Evolutionary conservation across 2,329 filamentous ascomycete species (phyloP).

Genomic region (Hymenoscyphus fraxineus): DNA sequence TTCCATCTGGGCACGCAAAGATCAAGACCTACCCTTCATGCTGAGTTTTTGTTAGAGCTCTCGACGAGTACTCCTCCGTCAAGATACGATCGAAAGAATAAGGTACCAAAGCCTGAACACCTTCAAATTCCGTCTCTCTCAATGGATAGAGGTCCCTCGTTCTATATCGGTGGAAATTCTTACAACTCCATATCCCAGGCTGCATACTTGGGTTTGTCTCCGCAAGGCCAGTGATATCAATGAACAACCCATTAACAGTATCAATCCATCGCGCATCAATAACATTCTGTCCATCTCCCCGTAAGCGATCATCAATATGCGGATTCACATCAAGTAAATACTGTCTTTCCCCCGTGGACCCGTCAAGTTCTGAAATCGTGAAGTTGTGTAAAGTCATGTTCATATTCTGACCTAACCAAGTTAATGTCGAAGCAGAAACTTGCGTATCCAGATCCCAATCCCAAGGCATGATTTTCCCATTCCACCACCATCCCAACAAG

Average conservation of each 20-base stretch:
- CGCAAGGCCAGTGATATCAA: conserved; percentile 76
- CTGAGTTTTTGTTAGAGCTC: conserved; percentile 56
- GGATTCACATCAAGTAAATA: conserved; percentile 79
- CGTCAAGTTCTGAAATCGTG: conserved; percentile 38
- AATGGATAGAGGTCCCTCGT: conserved; percentile 73
- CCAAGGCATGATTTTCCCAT: conserved; percentile 72
- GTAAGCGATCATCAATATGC: conserved; percentile 56
- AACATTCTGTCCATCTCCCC: conserved; percentile 68
- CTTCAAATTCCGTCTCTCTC: conserved; percentile 71
- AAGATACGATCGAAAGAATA: conserved; percentile 64
- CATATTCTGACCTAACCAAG: conserved; percentile 59
- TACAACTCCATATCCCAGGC: conserved; percentile 72
- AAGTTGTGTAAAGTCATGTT: conserved; percentile 58
- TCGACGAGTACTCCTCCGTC: conserved; percentile 61
- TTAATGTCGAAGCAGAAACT: conserved; percentile 63
- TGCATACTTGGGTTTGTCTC: conserved; percentile 57
- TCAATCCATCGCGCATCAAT: conserved; percentile 87
- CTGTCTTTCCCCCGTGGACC: conserved; percentile 42
- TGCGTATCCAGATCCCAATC: conserved; percentile 84
- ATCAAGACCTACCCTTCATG: conserved; percentile 53
- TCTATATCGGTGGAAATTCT: conserved; percentile 72
- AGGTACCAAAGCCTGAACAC: conserved; percentile 65
- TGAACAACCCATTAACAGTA: conserved; percentile 68
- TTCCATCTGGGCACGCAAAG: conserved; percentile 7
- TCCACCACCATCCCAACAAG: conserved; percentile 88